A percentile compares a stretch with the other conserved stretches of the same genome.
Evolutionary conservation across 495 filamentous ascomycete genomes (phyloP).

Genomic region (Penicillium mononematosum): DNA sequence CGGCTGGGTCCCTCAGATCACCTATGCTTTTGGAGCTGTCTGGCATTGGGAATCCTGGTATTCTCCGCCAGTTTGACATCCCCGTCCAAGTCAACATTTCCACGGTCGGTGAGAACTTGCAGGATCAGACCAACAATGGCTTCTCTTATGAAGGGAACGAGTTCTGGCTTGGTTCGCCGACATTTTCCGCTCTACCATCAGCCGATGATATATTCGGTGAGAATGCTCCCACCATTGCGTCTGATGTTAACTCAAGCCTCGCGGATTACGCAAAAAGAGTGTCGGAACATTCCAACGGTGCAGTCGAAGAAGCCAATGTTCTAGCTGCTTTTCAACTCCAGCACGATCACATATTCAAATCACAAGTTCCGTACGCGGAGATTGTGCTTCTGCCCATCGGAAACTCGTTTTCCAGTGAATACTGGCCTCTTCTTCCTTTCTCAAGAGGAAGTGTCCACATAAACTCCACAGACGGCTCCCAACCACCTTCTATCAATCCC

Average conservation of each 20-base stretch:
- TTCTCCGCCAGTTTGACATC: constrained; percentile 38
- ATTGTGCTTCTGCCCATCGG: constrained; percentile 28
- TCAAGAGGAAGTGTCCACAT: constrained; percentile 50
- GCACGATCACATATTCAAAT: constrained; percentile 43
- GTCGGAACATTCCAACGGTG: constrained; percentile 28
- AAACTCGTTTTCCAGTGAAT: constrained; percentile 28
- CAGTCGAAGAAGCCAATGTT: constrained; percentile 20
- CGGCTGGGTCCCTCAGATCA: constrained; percentile 57
- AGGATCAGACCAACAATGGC: constrained; percentile 42
- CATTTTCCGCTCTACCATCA: constrained; percentile 32
- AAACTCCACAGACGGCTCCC: constrained; percentile 18
- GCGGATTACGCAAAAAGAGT: constrained; percentile 30
- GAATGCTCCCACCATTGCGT: constrained; percentile 23
- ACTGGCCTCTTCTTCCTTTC: constrained; percentile 42
- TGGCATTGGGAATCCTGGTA: constrained; percentile 51
- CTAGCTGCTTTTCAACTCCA: constrained; percentile 38
- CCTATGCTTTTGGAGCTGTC: constrained; percentile 61
- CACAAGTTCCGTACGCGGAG: constrained; percentile 41
- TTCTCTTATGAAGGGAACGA: constrained; percentile 20
- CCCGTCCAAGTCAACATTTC: constrained; percentile 39
- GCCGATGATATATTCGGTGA: constrained; percentile 28
- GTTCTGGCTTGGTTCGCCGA: constrained; percentile 19
- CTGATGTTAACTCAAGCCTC: constrained; percentile 21
- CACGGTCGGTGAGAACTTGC: constrained; percentile 49
- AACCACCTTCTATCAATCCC: constrained; percentile 25